Percentiles rank a stretch among this genome's conserved stretches.
These are phyloP conservation scores for Sedum album DNA, from an alignment of 164 flowering plant genomes.

Conservation along the genomic window DNA sequence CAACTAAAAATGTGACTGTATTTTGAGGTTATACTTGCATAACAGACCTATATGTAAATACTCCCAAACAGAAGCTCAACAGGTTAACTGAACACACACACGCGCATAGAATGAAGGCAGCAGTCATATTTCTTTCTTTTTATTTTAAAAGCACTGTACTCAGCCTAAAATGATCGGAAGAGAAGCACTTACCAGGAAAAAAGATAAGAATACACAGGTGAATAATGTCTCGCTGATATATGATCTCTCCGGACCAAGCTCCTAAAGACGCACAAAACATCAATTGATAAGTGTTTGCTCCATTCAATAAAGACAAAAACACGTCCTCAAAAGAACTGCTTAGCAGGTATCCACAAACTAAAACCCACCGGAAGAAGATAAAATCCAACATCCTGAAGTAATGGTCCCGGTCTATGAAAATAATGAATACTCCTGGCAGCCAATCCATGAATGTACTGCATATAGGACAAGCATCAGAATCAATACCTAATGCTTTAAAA, in stretches of 20 bases:
- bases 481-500: not conserved
- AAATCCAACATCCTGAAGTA: slow-evolving; percentile 89
- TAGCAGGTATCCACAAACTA: too few relatives aligned
- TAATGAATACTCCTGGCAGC: slow-evolving; percentile 97
- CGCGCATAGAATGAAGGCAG: not conserved
- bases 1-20: not conserved
- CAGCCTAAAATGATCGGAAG: not conserved
- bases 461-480: not conserved
- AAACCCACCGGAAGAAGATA: slow-evolving; percentile 64
- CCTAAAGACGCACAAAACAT: slow-evolving; percentile 29
- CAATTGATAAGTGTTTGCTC: not conserved
- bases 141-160: not conserved
- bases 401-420: slow-evolving; percentile 92
- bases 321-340: not conserved
- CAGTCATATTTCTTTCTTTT: not conserved
- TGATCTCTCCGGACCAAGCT: slow-evolving; percentile 74
- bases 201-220: slow-evolving; percentile 53
- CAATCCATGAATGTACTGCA: slow-evolving; percentile 85
- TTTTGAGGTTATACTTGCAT: not conserved
- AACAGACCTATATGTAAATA: not conserved
- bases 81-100: not conserved
- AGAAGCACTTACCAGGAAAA: slow-evolving; percentile 62
- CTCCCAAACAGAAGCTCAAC: not conserved
- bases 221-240: slow-evolving; percentile 82
- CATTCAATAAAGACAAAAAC: not conserved